Percentiles rank a stretch among this genome's conserved stretches.
phyloP scores from a whole-genome alignment of 164 flowering plant genomes.

The Annona cherimola region DNA sequence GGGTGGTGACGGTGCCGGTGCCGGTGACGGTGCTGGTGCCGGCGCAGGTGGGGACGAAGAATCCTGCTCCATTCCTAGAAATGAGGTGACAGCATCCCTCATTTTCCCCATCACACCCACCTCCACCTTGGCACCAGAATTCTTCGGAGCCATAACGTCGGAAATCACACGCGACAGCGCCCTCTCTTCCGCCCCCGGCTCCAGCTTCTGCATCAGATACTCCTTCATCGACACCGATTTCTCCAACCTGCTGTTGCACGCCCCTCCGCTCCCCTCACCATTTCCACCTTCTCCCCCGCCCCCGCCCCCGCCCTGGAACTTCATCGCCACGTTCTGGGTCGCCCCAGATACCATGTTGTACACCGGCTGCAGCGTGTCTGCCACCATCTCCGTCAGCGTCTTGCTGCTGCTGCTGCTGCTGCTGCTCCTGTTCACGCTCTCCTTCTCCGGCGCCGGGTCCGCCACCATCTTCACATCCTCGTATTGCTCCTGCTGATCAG shows the following conservation, averaged over 20 bases:
- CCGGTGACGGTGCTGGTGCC: slow-evolving; percentile 29
- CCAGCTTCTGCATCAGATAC: slow-evolving; percentile 53
- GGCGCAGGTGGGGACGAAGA: slow-evolving; percentile 26
- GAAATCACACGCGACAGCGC: slow-evolving; percentile 71
- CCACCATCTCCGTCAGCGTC: slow-evolving; percentile 26
- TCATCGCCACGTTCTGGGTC: slow-evolving; percentile 33
- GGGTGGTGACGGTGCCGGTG: slow-evolving; percentile 24
- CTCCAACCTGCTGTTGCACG: slow-evolving; percentile 28
- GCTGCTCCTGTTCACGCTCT: not conserved
- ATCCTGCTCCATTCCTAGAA: slow-evolving; percentile 31
- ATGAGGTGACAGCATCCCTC: slow-evolving; percentile 49
- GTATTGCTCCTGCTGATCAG: not conserved
- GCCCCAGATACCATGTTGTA: slow-evolving; percentile 33
- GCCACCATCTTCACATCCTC: too few relatives aligned
- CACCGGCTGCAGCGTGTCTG: slow-evolving; percentile 39
- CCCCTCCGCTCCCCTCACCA: not conserved
- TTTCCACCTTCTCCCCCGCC: slow-evolving; percentile 2
- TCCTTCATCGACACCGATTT: slow-evolving; percentile 75
- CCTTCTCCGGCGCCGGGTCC: not conserved
- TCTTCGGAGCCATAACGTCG: slow-evolving; percentile 59
- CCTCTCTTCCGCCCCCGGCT: slow-evolving; percentile 76
- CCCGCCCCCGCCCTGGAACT: slow-evolving; percentile 34
- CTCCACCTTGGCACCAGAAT: slow-evolving; percentile 17
- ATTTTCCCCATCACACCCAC: slow-evolving; percentile 53
- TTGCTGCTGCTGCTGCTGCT: slow-evolving; percentile 3